Conservation (phyloP, 2,329 filamentous ascomycete genomes). For the Pseudogymnoascus sp. region DNA sequence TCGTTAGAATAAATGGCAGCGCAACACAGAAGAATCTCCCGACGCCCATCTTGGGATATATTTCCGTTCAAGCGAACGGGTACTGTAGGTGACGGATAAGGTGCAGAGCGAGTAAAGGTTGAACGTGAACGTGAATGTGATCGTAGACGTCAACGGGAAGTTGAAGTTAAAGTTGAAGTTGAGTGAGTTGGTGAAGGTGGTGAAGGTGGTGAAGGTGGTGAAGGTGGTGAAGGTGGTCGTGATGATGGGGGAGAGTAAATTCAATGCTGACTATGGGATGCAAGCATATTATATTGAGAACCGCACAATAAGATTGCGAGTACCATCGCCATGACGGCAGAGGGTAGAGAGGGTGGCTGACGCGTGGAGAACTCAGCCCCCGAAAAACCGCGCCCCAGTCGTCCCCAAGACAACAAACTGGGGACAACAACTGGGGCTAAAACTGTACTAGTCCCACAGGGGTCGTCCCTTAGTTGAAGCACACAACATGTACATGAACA, state of each 20-base stretch:
- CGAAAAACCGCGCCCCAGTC: slow-evolving; percentile 3
- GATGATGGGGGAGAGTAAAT: neutral
- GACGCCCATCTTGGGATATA: slow-evolving; percentile 38
- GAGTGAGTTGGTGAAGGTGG: neutral
- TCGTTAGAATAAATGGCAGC: slow-evolving; percentile 74
- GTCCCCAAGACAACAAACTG: neutral
- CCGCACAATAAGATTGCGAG: slow-evolving; percentile 3
- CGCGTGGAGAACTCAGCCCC: slow-evolving; percentile 4
- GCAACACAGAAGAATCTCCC: slow-evolving; percentile 82
- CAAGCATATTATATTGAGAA: slow-evolving; percentile 5
- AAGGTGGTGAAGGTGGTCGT: neutral
- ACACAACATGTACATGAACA: neutral
- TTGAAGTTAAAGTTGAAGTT: neutral
- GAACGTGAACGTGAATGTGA: neutral
- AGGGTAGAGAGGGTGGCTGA: neutral
- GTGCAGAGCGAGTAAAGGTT: neutral
- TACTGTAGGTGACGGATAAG: neutral
- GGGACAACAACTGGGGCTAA: neutral
- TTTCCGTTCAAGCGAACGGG: slow-evolving; percentile 2
- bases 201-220: neutral
- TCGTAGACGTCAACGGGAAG: neutral
- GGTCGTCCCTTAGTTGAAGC: neutral
- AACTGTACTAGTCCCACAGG: neutral
- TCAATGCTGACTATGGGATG: slow-evolving; percentile 10
- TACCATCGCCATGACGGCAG: neutral